Evolutionary conservation across 2,329 filamentous ascomycete genomes (phyloP), one percentile per base, ranked within the genome.

Genomic region (Exophiala sp.): DNA sequence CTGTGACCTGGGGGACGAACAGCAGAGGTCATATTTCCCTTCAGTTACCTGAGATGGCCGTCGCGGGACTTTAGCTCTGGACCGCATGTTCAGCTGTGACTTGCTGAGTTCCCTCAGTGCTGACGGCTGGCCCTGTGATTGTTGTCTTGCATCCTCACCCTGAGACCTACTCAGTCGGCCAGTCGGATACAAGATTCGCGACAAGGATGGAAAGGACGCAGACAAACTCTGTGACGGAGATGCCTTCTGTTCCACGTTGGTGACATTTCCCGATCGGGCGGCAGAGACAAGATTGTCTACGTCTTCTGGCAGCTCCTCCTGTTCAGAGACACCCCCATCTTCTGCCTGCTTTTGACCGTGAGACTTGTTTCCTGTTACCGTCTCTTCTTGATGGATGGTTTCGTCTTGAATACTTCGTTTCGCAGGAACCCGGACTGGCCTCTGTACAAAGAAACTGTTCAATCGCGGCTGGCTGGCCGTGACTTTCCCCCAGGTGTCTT

Each of bases 401-500:
- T 43, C 8, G 18, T 24, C 37, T 39, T 27, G 27, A 3, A 40
- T 11, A 5, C 22, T 39, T 14, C 35, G 24, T 24, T 46, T 51
- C n/a, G n/a, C n/a, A 16, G 34, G 14, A 8, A 41, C 16, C 16
- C 40, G 22, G 3, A 32, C 40, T 6, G 40, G 27, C n/a, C 32
- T 48, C 21, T 43, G 52, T 18, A 46, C 52, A 46, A 60, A 60
- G 47, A 59, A 60, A 10, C 37, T 55, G 37, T 57, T 56, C 43
- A 60, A 41, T 37, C 58, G 46, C 2, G 50, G 55, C 40, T 60
- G 58, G 32, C 58, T 60, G 2, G 57, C 55, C 1, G 50, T 53
- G 14, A 60, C 55, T 44, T 59, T 60, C 6, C 57, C 58, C 58
- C 57, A 59, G n/a, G 55, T 58, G 22, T 58, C 55, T 30, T 60